A percentile compares a stretch with the other conserved stretches of the same genome.
Conservation (phyloP, 148 eudicot species). For the Fagopyrum esculentum region DNA sequence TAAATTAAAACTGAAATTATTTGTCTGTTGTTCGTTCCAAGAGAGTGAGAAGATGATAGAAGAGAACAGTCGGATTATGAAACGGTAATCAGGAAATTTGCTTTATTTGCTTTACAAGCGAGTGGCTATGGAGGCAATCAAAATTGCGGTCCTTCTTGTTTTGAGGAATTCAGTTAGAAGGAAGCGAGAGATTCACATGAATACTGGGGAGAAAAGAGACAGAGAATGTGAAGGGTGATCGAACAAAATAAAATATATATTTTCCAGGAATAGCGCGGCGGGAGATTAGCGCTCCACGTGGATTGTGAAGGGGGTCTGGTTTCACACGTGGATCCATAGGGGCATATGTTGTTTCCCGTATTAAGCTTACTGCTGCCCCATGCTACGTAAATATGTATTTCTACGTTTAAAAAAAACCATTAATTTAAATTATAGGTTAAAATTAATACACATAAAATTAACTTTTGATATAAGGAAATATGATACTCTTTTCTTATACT, state of each 20-base stretch:
- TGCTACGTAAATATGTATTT: too few species aligned
- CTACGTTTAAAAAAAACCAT: too few species aligned
- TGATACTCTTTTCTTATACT: too few species aligned
- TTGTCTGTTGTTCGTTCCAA: not conserved
- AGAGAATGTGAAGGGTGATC: not conserved
- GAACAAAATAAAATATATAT: not conserved
- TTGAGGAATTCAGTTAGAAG: conserved; percentile 8
- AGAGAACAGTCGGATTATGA: not conserved
- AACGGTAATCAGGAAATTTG: not conserved
- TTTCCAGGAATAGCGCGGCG: not conserved
- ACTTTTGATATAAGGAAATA: too few species aligned
- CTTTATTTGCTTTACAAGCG: not conserved
- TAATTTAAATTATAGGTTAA: too few species aligned
- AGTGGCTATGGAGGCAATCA: not conserved
- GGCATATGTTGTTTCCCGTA: not conserved
- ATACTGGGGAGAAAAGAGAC: not conserved
- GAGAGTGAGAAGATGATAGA: not conserved
- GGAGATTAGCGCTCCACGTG: conserved; percentile 2
- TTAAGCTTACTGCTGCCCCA: not conserved
- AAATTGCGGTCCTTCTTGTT: not conserved
- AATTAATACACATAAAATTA: too few species aligned
- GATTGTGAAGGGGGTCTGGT: not conserved
- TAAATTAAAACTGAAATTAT: not conserved
- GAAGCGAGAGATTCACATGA: not conserved
- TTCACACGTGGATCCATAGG: not conserved